Base-by-base conservation (phyloP, 2,329 filamentous ascomycete species). In the Curvularia eragrostidis region DNA sequence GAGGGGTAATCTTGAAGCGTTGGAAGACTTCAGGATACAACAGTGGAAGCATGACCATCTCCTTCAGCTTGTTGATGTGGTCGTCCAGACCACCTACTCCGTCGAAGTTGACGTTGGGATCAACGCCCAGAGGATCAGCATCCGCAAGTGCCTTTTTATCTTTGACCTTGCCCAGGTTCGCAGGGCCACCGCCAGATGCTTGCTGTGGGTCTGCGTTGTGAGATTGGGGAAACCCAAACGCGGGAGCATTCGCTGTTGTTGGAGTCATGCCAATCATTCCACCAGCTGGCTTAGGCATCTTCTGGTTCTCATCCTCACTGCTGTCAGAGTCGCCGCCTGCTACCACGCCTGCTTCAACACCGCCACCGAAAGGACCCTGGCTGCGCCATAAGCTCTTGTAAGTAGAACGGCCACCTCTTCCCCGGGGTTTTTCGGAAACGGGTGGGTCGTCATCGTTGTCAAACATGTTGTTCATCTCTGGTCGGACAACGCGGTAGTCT, bases 51-150 rank as follows among this genome's bases (percentile, higher is more conserved):
- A 94, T 91, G 18, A 99, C 94, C 95, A 99, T 99, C 79, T 99
- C 95, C 78, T 99, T 98, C 61, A 99, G 83, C 76, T 97, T 92
- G 73, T 97, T 93, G 73, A 99, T 97, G 73, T 98, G 94, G 34
- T 91, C 89, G 74, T 96, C 89, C 43, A 99, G 80, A 39, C 95
- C 95, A 71, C 95, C 95, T 54, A 99, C 93, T 64, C 93, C 91
- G 75, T 91, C 94, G 75, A 99, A 97, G 72, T 93, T 93, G 61
- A 99, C 92, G 70, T 87, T 94, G 72, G 94, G 82, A 72, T 98
- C 93, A 32, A 99, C 93, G 9, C 95, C 95, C 3, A 99, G 84
- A 43, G 95, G 95, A 73, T 98, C 95, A 3, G 93, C 91, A 79
- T 99, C 95, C 21, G 94, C 94, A 47, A 97, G 84, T 3, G 91